Evolutionary conservation across 2,329 filamentous ascomycete species (phyloP).

Genomic region (Paraphoma chrysanthemicola): DNA sequence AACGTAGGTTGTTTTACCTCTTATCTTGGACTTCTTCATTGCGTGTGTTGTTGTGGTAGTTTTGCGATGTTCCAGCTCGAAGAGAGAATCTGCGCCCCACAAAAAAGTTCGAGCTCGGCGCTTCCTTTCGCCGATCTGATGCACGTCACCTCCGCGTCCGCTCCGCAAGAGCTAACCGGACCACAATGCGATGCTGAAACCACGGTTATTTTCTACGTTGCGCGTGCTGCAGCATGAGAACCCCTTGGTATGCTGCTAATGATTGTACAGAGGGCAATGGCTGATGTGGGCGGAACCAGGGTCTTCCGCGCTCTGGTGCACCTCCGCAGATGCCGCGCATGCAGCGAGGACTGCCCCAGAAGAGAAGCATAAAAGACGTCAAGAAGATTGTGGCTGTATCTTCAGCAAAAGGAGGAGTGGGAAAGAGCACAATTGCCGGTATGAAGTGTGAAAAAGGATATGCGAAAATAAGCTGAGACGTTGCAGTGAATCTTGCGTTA

Average conservation of each 20-base stretch:
- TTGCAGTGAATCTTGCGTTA: constrained; percentile 78
- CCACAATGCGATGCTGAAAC: constrained; percentile 47
- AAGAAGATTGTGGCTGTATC: constrained; percentile 95
- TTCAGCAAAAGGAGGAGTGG: constrained; percentile 97
- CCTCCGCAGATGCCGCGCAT: constrained; percentile 73
- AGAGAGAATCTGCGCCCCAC: constrained; percentile 34
- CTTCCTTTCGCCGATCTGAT: constrained; percentile 15
- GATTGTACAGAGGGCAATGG: neutral
- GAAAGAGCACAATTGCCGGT: constrained; percentile 93
- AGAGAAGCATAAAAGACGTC: constrained; percentile 81
- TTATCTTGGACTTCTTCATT: constrained; percentile 42
- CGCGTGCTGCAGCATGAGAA: constrained; percentile 76
- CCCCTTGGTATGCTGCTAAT: constrained; percentile 68
- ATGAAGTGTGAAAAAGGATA: constrained; percentile 13
- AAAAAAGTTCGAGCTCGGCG: constrained; percentile 35
- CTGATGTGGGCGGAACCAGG: constrained; percentile 59
- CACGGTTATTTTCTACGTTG: constrained; percentile 62
- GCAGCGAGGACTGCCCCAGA: constrained; percentile 81
- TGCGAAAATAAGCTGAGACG: constrained; percentile 4
- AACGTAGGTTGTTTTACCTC: constrained; percentile 17
- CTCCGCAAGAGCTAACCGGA: constrained; percentile 20
- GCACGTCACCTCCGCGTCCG: constrained; percentile 31
- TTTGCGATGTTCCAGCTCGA: constrained; percentile 7
- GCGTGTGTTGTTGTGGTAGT: constrained; percentile 6
- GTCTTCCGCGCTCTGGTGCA: constrained; percentile 77